Evolutionary conservation across 129 eudicot species (phyloP).

Genomic region (Helichrysum umbraculigerum): DNA sequence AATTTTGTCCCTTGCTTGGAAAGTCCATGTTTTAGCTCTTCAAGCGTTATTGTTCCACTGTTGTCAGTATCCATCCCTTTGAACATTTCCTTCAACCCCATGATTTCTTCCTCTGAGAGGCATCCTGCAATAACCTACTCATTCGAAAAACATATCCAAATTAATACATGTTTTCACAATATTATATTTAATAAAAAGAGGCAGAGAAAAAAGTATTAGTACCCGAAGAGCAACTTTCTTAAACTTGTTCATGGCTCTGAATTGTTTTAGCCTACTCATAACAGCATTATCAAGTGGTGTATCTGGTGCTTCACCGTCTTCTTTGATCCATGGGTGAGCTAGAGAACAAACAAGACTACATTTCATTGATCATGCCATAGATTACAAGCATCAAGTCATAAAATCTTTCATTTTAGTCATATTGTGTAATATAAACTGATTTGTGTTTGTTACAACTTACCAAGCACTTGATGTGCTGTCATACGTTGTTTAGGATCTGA

Average conservation of each 20-base stretch:
- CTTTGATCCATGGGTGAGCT: constrained; percentile 94
- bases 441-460: constrained; percentile 34
- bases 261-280: constrained; percentile 74
- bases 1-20: constrained; percentile 73
- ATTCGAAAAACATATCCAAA: constrained; percentile 5
- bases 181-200: neutral
- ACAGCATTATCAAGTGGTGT: constrained; percentile 92
- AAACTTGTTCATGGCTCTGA: constrained; percentile 87
- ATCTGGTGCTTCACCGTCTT: constrained; percentile 91
- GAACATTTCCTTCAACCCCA: constrained; percentile 86
- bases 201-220: neutral
- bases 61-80: constrained; percentile 77
- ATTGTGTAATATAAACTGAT: neutral
- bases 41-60: constrained; percentile 81
- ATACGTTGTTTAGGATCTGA: constrained; percentile 80
- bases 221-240: constrained; percentile 90
- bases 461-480: constrained; percentile 70
- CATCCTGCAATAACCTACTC: constrained; percentile 84
- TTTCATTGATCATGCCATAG: neutral
- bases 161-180: neutral
- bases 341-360: neutral
- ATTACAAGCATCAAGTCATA: neutral
- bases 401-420: neutral
- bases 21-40: constrained; percentile 75
- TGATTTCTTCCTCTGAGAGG: constrained; percentile 87